Base-by-base conservation (phyloP, 2,329 filamentous ascomycete genomes). In the Byssochlamys sp. region DNA sequence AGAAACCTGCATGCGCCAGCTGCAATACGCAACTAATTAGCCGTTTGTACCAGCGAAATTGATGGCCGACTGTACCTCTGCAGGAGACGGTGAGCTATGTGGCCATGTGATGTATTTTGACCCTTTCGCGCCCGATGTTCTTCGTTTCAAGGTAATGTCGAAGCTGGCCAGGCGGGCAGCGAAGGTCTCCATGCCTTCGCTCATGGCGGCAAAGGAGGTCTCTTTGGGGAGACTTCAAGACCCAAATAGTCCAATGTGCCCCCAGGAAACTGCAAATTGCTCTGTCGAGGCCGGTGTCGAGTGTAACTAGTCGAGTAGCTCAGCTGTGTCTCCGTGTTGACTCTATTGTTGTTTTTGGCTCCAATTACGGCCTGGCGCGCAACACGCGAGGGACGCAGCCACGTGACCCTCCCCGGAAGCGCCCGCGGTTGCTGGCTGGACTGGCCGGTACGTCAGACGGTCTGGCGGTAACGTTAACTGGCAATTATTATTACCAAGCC, bases 1-100 rank as follows among this genome's bases (percentile, higher is more conserved):
- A 94, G 76, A 99, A 96, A 39, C 94, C 94, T 57, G 94, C 92
- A 68, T 84, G 85, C 3, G 94, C 92, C 66, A 99, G 86, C 88
- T 96, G 69, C 51, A 53, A 49, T 33, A 53, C 11, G 39, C 45
- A 54, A 54, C 61, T 54, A 65, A 58, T 50, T 10, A 58, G 25
- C 31, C 31, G 45, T 39, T 57, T 55, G 66, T 35, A 67, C 62
- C 55, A 60, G 28, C n/a, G 26, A 48, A 19, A 11, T 1, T 19
- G 5, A 39, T 53, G 27, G 55, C 67, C 56, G 67, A 28, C 50
- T 71, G 68, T 76, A 89, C 88, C 62, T 87, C 82, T 63, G 83
- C 80, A 11, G 86, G 80, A 1, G 83, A 78, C 1, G 89, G 84
- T 28, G 76, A 80, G 61, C 82, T 80, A 71, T 96, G 90, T 25